Evolutionary conservation across 768 basidiomycete genomes (phyloP).

Genomic region (Mycena galopus): DNA sequence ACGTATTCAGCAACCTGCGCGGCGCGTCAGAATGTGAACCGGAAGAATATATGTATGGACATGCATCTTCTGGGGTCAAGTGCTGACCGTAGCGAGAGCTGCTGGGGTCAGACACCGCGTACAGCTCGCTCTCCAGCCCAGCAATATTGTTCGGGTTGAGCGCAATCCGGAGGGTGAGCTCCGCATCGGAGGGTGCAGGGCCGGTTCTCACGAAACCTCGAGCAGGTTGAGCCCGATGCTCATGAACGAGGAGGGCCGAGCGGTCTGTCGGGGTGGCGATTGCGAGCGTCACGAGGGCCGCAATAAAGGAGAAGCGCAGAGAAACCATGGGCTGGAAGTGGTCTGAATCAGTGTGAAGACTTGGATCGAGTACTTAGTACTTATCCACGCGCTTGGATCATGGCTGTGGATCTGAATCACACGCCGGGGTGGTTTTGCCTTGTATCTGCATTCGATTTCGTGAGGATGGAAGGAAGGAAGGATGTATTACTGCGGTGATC

Average conservation of each 20-base stretch:
- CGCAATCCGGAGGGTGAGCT: slow-evolving; percentile 48
- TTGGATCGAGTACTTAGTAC: slow-evolving; percentile 8
- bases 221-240: no score
- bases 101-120: slow-evolving; percentile 47
- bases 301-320: slow-evolving; percentile 15
- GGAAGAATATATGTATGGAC: slow-evolving; percentile 38
- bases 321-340: slow-evolving; percentile 12
- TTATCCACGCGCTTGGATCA: slow-evolving; percentile 20
- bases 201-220: slow-evolving; percentile 3
- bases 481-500: neutral
- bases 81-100: slow-evolving; percentile 48
- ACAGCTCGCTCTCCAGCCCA: slow-evolving; percentile 48
- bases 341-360: slow-evolving; percentile 3
- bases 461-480: neutral
- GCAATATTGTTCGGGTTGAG: slow-evolving; percentile 33
- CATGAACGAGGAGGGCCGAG: slow-evolving; percentile 11
- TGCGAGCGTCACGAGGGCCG: slow-evolving; percentile 22
- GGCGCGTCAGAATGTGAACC: neutral
- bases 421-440: neutral
- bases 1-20: slow-evolving; percentile 25
- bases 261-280: slow-evolving; percentile 23
- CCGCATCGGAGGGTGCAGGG: slow-evolving; percentile 23
- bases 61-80: slow-evolving; percentile 59
- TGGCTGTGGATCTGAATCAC: neutral
- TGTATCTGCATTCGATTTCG: neutral